These are phyloP conservation scores for Citrullus colocynthis DNA, from an alignment of 306 rosid species.

Conservation along the genomic window DNA sequence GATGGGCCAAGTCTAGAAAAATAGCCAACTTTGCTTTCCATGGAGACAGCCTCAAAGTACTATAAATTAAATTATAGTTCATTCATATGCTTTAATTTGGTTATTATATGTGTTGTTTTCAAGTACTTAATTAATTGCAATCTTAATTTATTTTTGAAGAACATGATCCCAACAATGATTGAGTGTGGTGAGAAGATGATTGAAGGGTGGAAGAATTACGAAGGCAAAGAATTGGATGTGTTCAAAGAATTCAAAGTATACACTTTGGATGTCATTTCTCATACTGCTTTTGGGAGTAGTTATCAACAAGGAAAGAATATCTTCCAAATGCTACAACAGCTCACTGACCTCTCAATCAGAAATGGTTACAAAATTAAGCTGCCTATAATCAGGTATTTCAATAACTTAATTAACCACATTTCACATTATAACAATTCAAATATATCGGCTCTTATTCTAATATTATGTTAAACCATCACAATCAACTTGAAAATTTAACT, in stretches of 20 bases:
- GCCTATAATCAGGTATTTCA: background rate
- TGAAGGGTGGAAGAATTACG: background rate
- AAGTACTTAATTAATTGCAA: too few relatives aligned
- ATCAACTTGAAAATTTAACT: too few relatives aligned
- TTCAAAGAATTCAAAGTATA: background rate
- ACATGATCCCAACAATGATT: background rate
- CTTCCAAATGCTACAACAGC: background rate
- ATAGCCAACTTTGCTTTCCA: constrained; percentile 26
- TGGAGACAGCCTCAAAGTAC: constrained; percentile 26
- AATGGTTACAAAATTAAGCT: background rate
- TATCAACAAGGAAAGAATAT: background rate
- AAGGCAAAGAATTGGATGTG: background rate
- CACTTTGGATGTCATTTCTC: background rate
- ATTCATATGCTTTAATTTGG: too few relatives aligned
- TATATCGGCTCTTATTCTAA: too few relatives aligned
- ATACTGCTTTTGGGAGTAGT: background rate
- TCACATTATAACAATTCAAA: too few relatives aligned
- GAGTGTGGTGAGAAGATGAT: background rate
- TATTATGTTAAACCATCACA: too few relatives aligned
- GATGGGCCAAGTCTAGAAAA: constrained; percentile 19
- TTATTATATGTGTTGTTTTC: too few relatives aligned
- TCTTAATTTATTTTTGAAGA: background rate
- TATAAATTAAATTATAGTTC: too few relatives aligned
- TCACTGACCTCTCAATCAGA: background rate
- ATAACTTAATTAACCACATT: too few relatives aligned